These are phyloP conservation scores for Ilex asprella DNA, from an alignment of 257 asterid genomes.

Conservation along the genomic window DNA sequence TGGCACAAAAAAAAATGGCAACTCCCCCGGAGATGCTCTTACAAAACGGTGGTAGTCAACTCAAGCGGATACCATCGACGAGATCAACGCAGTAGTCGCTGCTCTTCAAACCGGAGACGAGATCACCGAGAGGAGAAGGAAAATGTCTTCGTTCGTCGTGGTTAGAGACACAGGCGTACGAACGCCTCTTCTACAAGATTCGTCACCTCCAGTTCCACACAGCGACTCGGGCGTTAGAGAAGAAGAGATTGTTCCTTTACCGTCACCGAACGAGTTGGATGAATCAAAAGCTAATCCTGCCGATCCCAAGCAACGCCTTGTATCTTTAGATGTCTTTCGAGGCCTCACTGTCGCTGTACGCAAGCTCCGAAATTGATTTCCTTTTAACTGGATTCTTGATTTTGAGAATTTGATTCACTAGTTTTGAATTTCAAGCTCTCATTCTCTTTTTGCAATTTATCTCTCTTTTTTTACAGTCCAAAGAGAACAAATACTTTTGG, in stretches of 20 bases:
- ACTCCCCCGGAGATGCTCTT: no score
- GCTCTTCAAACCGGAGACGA: no score
- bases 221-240: constrained; percentile 9
- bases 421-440: constrained; percentile 1
- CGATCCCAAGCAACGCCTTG: constrained; percentile 57
- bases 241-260: constrained; percentile 26
- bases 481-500: background rate
- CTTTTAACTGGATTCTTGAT: background rate
- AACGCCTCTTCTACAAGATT: constrained; percentile 49
- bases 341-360: constrained; percentile 87
- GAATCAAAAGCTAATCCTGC: constrained; percentile 24
- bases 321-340: constrained; percentile 86
- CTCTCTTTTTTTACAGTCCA: background rate
- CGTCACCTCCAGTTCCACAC: constrained; percentile 21
- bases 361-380: constrained; percentile 4
- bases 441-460: background rate
- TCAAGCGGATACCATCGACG: no score
- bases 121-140: background rate
- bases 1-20: no score
- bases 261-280: constrained; percentile 20
- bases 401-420: background rate
- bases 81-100: no score
- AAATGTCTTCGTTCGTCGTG: constrained; percentile 52
- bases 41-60: no score
- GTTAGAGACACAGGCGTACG: constrained; percentile 40